phyloP scores from a whole-genome alignment of 2,329 filamentous ascomycete species.

The Chrysoporthe deuterocubensis region DNA sequence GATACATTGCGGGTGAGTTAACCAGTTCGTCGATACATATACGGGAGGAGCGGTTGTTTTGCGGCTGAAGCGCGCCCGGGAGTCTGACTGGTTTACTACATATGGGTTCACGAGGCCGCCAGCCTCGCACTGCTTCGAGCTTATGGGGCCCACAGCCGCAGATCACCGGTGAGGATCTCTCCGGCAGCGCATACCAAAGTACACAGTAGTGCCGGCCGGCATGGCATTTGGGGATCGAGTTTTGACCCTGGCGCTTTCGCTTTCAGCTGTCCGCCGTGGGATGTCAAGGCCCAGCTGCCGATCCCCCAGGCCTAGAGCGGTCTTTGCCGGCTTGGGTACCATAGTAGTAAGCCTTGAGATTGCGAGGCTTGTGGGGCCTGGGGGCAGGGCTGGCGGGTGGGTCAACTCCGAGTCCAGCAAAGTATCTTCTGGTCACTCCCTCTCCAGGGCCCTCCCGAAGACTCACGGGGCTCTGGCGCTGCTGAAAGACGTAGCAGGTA shows the following conservation, averaged over 20 bases:
- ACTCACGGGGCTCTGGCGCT: too few relatives aligned
- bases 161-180: conserved; percentile 1
- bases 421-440: background rate
- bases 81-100: background rate
- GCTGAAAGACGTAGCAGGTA: too few relatives aligned
- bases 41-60: background rate
- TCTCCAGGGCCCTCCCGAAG: too few relatives aligned
- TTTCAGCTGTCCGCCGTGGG: conserved; percentile 4
- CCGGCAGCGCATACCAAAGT: background rate
- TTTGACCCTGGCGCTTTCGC: background rate
- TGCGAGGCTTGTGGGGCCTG: conserved; percentile 9
- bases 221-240: background rate
- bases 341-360: conserved; percentile 11
- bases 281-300: conserved; percentile 8
- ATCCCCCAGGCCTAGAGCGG: conserved; percentile 29
- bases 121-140: too few relatives aligned
- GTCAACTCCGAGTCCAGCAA: too few relatives aligned
- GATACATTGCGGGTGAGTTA: background rate
- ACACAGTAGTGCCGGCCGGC: background rate
- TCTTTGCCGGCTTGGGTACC: conserved; percentile 14
- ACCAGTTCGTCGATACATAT: background rate
- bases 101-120: too few relatives aligned
- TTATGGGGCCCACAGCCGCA: too few relatives aligned
- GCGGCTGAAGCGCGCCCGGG: background rate
- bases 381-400: background rate